Percentiles rank a stretch among this genome's conserved stretches.
phyloP scores from a whole-genome alignment of 371 early-diverging fungal genomes.

The Mortierella sp. region DNA sequence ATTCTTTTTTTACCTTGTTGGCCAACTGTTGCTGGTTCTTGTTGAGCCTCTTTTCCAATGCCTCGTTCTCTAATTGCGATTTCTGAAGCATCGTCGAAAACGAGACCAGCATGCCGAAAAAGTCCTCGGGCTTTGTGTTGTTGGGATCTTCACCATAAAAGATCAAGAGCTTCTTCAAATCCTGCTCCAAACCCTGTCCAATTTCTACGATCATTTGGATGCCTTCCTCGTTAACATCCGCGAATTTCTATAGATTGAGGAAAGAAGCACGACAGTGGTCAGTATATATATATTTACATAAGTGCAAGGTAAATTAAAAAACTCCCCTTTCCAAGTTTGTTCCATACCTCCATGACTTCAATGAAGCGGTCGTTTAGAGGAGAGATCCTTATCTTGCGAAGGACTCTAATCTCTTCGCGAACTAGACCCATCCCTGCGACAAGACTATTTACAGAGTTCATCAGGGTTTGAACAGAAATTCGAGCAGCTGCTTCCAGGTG shows the following conservation, averaged over 20 bases:
- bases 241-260: conserved; percentile 31
- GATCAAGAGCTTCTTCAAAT: conserved; percentile 72
- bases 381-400: conserved; percentile 54
- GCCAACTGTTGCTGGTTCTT: conserved; percentile 26
- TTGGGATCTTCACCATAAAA: conserved; percentile 88
- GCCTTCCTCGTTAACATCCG: conserved; percentile 41
- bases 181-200: conserved; percentile 74
- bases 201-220: conserved; percentile 60
- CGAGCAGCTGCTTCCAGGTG: conserved; percentile 78
- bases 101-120: conserved; percentile 77
- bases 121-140: conserved; percentile 88
- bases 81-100: conserved; percentile 58
- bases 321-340: too few relatives aligned
- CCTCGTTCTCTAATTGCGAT: conserved; percentile 48
- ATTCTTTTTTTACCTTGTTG: conserved; percentile 20
- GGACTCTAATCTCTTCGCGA: conserved; percentile 65
- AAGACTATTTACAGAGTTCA: conserved; percentile 71
- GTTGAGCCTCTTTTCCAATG: conserved; percentile 30
- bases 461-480: conserved; percentile 74
- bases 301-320: neutral
- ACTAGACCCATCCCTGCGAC: conserved; percentile 67
- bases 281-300: neutral
- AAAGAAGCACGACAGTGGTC: neutral
- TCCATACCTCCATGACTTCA: conserved; percentile 71
- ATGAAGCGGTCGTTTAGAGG: conserved; percentile 74